Evolutionary conservation across 2,329 filamentous ascomycete genomes (phyloP).

Genomic region (Aspergillus awamori): DNA sequence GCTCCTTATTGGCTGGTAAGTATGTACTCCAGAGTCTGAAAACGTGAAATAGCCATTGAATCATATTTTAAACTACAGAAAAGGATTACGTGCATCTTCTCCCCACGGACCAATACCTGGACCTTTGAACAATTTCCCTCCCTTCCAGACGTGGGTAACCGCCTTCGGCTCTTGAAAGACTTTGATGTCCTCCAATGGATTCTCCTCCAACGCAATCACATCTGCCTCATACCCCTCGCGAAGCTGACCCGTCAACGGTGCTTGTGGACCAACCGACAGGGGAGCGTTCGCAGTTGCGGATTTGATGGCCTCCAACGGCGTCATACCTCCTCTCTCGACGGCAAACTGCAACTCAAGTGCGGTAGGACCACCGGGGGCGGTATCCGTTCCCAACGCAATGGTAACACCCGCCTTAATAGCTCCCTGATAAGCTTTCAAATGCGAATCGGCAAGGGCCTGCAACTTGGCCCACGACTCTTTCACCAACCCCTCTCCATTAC

Average conservation of each 20-base stretch:
- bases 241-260: conserved; percentile 1
- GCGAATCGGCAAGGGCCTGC: not conserved
- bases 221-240: conserved; percentile 5
- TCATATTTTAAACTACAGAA: not conserved
- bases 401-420: conserved; percentile 5
- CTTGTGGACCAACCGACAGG: not conserved
- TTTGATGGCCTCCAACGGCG: not conserved
- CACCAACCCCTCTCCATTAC: not conserved
- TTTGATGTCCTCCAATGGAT: not conserved
- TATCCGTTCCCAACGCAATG: conserved; percentile 6
- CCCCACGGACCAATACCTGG: conserved; percentile 5
- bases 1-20: no score
- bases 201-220: conserved; percentile 5
- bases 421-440: not conserved
- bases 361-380: not conserved
- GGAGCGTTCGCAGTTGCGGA: conserved; percentile 4
- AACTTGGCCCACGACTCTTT: conserved; percentile 7
- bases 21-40: no score
- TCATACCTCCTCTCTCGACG: conserved; percentile 7
- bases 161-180: not conserved
- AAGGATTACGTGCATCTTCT: not conserved
- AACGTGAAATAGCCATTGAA: not conserved
- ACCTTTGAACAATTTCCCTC: not conserved
- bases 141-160: conserved; percentile 7
- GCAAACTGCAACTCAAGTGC: conserved; percentile 1